Evolutionary conservation across 805 yeast genomes (phyloP), one percentile per base, ranked within the genome.

Genomic region (Starmerella roubikii): DNA sequence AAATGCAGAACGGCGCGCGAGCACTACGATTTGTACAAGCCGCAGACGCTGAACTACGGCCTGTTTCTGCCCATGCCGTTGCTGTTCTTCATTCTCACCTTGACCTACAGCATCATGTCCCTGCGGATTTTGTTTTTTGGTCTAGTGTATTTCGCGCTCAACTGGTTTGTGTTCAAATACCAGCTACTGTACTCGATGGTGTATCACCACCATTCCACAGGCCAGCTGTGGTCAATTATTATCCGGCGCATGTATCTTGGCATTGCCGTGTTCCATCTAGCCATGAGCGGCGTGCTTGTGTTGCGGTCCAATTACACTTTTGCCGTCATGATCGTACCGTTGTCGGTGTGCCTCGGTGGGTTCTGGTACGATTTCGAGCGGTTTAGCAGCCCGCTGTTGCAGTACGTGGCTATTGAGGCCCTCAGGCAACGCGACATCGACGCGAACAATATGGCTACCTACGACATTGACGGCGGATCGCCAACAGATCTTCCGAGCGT

Each of bases 141-240:
- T 0, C 61, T 85, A 40, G 65, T 78, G 1, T 88, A 91, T 58
- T 88, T 88, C 55, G 58, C 81, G 13, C 61, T 84, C 40, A 96
- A 97, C 0, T 88, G 75, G 57, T 78, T 76, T 55, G 94, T 86
- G 8, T 84, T 76, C 68, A 88, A 88, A 60, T 88, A 86, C 57
- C 95, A 85, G 58, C 65, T 88, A 43, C 64, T 91, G 47, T 88
- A 83, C 56, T 79, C 94, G 0, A 78, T 91, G 64, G 85, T 84
- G 24, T 97, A 91, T 57, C 86, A 93, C 9, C 95, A 93, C 28
- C 97, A 91, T 60, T 85, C 95, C 0, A 91, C 95, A 0, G 98
- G 97, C 1, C 81, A 80, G 54, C 93, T 88, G 1, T 88, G 96
- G 97, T 94, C 95, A 0, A 64, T 85, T 35, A 76, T 88, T 2